Conservation (phyloP, 306 rosid genomes). For the Sechiopsis laciniata region DNA sequence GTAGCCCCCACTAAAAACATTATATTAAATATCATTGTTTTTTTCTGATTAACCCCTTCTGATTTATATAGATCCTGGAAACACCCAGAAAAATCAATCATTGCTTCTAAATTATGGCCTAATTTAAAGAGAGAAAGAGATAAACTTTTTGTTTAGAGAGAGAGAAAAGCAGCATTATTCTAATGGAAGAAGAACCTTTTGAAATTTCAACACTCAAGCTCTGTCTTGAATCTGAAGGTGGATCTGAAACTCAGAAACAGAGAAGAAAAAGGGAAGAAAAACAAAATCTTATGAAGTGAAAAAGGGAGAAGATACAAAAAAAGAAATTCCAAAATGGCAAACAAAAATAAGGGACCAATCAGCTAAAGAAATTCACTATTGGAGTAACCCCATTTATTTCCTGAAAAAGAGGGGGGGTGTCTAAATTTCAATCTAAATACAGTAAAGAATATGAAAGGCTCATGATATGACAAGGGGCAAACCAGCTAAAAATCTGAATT, state of each 20-base stretch:
- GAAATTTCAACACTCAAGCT: too few species aligned
- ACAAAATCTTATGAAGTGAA: neutral
- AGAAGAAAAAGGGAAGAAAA: neutral
- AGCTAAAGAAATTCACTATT: neutral
- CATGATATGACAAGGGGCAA: conserved; percentile 36
- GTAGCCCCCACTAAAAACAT: conserved; percentile 46
- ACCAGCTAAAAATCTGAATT: conserved; percentile 43
- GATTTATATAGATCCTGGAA: conserved; percentile 10
- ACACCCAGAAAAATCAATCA: conserved; percentile 12
- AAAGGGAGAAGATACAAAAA: conserved; percentile 19
- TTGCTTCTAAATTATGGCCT: conserved; percentile 16
- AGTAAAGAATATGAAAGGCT: conserved; percentile 57
- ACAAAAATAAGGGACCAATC: conserved; percentile 8
- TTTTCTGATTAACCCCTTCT: conserved; percentile 25
- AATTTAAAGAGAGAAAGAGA: conserved; percentile 7
- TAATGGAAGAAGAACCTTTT: too few species aligned
- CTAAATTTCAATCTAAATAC: conserved; percentile 67
- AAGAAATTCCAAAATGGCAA: neutral
- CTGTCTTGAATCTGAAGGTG: neutral
- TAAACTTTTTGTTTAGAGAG: neutral
- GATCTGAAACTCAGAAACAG: neutral
- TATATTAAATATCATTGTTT: conserved; percentile 26
- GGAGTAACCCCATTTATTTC: conserved; percentile 48
- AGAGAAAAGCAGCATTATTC: neutral
- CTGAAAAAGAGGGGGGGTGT: conserved; percentile 11